These are phyloP conservation scores for Colletotrichum musicola DNA, from an alignment of 2,329 filamentous ascomycete genomes.

Conservation along the genomic window DNA sequence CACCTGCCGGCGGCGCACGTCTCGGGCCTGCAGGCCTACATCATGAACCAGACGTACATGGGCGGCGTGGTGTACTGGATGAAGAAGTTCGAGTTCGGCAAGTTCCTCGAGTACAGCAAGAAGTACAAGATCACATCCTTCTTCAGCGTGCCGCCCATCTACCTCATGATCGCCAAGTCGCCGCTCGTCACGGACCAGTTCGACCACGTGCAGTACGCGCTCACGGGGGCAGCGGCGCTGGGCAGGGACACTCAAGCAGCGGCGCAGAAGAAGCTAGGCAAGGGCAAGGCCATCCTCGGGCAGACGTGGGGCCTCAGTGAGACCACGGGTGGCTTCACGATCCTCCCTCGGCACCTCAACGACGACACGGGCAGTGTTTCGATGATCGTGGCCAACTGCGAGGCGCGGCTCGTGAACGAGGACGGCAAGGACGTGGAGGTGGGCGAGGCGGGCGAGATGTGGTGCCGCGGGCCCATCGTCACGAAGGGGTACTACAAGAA, in stretches of 20 bases:
- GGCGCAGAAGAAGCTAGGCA: conserved; percentile 62
- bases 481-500: conserved; percentile 81
- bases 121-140: conserved; percentile 65
- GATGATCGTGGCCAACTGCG: conserved; percentile 53
- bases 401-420: conserved; percentile 54
- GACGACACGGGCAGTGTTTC: conserved; percentile 63
- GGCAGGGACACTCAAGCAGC: conserved; percentile 65
- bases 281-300: conserved; percentile 54
- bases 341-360: conserved; percentile 53
- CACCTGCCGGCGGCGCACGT: conserved; percentile 62
- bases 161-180: conserved; percentile 68
- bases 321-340: conserved; percentile 62
- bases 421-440: conserved; percentile 53
- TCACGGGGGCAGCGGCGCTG: conserved; percentile 69
- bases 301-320: conserved; percentile 73
- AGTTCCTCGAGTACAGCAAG: conserved; percentile 66
- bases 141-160: conserved; percentile 73
- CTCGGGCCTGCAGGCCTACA: conserved; percentile 59
- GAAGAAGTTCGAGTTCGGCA: conserved; percentile 67
- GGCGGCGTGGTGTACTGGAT: conserved; percentile 71
- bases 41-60: conserved; percentile 55
- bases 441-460: conserved; percentile 69
- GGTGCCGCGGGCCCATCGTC: conserved; percentile 78
- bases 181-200: conserved; percentile 69
- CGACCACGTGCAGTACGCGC: conserved; percentile 58